Evolutionary conservation across 352 stramenopile genomes (phyloP).

Genomic region (Globisporangium okanoganense): DNA sequence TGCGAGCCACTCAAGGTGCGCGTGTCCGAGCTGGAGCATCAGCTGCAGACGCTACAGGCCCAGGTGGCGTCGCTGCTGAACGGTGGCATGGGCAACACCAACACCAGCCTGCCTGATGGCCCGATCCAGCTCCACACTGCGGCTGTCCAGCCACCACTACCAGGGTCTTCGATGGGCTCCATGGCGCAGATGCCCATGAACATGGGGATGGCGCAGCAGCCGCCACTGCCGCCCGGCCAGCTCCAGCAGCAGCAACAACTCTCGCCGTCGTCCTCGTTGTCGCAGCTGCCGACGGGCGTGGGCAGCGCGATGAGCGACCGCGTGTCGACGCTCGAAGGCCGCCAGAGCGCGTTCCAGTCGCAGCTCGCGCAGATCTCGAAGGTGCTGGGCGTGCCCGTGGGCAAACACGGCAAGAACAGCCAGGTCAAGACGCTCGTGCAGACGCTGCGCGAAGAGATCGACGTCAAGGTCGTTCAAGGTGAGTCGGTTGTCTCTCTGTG

Average conservation of each 20-base stretch:
- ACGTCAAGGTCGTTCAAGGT: conserved; percentile 51
- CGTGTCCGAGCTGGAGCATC: conserved; percentile 45
- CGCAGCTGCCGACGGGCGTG: conserved; percentile 5
- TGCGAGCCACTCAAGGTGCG: conserved; percentile 42
- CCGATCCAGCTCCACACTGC: neutral
- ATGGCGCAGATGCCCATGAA: neutral
- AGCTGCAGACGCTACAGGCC: conserved; percentile 45
- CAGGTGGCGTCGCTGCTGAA: conserved; percentile 27
- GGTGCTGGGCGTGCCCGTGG: conserved; percentile 54
- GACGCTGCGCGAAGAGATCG: conserved; percentile 67
- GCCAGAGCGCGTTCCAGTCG: conserved; percentile 78
- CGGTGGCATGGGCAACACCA: conserved; percentile 12
- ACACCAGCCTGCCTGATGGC: conserved; percentile 7
- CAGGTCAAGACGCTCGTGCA: conserved; percentile 71
- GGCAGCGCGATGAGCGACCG: conserved; percentile 57
- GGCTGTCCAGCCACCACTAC: conserved; percentile 5
- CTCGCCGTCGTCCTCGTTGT: conserved; percentile 8
- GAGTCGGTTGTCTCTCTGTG: neutral
- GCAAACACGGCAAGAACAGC: conserved; percentile 66
- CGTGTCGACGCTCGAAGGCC: conserved; percentile 72
- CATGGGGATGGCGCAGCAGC: conserved; percentile 8
- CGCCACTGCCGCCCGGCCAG: conserved; percentile 17
- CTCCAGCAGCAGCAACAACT: conserved; percentile 13
- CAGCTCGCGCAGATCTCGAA: conserved; percentile 77
- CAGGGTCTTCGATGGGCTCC: conserved; percentile 5